Percentiles rank a stretch among this genome's conserved stretches.
Evolutionary conservation across 2,329 filamentous ascomycete genomes (phyloP).

Genomic region (Neofusicoccum kwambonambiense): DNA sequence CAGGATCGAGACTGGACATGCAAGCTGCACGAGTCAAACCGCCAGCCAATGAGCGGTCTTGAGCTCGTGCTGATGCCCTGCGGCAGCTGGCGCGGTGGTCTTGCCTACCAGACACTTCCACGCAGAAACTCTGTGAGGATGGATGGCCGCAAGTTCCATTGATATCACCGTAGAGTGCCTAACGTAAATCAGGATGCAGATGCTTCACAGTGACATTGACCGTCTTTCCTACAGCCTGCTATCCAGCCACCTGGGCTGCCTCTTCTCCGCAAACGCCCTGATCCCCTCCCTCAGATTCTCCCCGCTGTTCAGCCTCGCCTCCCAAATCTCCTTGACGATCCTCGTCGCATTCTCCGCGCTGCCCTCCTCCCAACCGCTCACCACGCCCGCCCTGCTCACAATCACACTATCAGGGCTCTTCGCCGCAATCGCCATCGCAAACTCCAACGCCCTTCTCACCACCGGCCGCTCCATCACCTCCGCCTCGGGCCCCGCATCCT

Average conservation of each 20-base stretch:
- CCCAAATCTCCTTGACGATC: neutral
- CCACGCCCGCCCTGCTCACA: slow-evolving; percentile 36
- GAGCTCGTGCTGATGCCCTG: too few species aligned
- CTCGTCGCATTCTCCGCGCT: slow-evolving; percentile 35
- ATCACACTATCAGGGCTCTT: slow-evolving; percentile 40
- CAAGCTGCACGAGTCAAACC: neutral
- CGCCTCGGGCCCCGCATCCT: slow-evolving; percentile 5
- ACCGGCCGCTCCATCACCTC: slow-evolving; percentile 17
- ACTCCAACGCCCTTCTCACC: slow-evolving; percentile 36
- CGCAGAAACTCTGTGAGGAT: neutral
- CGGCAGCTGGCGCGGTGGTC: neutral
- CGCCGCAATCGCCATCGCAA: slow-evolving; percentile 34
- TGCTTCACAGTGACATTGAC: too few species aligned
- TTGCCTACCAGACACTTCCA: neutral
- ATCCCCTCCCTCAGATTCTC: slow-evolving; percentile 4
- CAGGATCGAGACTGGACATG: neutral
- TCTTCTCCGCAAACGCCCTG: slow-evolving; percentile 10
- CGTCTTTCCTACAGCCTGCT: neutral
- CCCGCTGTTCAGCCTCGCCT: neutral
- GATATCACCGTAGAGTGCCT: neutral
- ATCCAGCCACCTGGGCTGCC: neutral
- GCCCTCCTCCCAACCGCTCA: slow-evolving; percentile 34
- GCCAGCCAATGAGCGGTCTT: neutral
- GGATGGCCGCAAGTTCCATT: neutral
- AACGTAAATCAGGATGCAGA: neutral